Percentiles rank a stretch among this genome's conserved stretches.
These are phyloP conservation scores for Pythium volutum DNA, from an alignment of 352 stramenopile genomes.

Conservation along the genomic window DNA sequence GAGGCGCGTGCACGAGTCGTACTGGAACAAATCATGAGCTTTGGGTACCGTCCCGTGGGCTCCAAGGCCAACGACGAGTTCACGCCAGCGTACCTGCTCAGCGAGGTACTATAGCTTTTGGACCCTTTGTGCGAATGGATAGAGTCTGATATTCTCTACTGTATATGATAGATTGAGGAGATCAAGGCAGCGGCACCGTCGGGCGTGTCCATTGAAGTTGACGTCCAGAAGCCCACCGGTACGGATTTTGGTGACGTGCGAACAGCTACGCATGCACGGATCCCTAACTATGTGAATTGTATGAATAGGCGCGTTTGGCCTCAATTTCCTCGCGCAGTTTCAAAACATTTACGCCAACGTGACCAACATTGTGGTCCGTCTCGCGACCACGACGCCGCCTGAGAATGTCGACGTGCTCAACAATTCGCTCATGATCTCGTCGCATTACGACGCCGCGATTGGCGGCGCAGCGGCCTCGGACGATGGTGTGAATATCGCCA, in stretches of 20 bases:
- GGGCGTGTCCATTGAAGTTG: slow-evolving; percentile 45
- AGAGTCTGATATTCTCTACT: neutral
- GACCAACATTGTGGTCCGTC: slow-evolving; percentile 74
- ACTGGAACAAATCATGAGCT: slow-evolving; percentile 67
- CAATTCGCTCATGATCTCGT: slow-evolving; percentile 69
- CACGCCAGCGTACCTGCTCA: slow-evolving; percentile 52
- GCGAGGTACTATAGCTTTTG: too few species aligned
- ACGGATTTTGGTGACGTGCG: too few species aligned
- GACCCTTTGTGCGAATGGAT: slow-evolving; percentile 15
- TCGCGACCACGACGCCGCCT: slow-evolving; percentile 30
- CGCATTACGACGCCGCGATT: slow-evolving; percentile 78
- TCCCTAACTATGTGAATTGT: too few species aligned
- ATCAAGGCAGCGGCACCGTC: slow-evolving; percentile 37
- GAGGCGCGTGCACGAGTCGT: slow-evolving; percentile 59
- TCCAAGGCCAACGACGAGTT: slow-evolving; percentile 63
- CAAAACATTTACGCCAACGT: slow-evolving; percentile 87
- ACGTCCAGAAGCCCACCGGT: slow-evolving; percentile 65
- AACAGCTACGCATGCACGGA: too few species aligned
- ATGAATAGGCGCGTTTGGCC: slow-evolving; percentile 49
- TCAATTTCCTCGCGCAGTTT: slow-evolving; percentile 78
- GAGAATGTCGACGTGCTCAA: slow-evolving; percentile 28
- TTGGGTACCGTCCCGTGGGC: slow-evolving; percentile 65
- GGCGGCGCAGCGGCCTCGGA: slow-evolving; percentile 65
- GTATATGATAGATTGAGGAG: slow-evolving; percentile 43
- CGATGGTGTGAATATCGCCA: slow-evolving; percentile 77